These are phyloP conservation scores for Talaromyces sp. DNA, from an alignment of 2,329 filamentous ascomycete species.

Conservation along the genomic window DNA sequence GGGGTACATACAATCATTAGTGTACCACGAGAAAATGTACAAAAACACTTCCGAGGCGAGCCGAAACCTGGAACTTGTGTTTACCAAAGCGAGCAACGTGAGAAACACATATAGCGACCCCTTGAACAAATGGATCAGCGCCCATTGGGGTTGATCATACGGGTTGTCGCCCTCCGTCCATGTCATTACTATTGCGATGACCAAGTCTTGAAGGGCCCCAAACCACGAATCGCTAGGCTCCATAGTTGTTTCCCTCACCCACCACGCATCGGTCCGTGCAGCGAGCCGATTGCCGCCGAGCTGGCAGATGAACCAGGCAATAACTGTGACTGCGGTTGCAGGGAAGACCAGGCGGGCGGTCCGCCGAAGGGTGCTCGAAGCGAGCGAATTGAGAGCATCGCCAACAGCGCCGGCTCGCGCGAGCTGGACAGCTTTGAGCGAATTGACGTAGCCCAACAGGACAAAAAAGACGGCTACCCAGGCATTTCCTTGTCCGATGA, in stretches of 20 bases:
- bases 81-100: conserved; percentile 47
- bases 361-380: conserved; percentile 54
- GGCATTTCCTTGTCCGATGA: conserved; percentile 56
- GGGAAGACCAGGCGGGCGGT: conserved; percentile 56
- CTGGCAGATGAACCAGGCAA: conserved; percentile 53
- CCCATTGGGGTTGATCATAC: conserved; percentile 58
- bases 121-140: conserved; percentile 49
- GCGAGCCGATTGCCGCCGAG: conserved; percentile 54
- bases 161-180: conserved; percentile 48
- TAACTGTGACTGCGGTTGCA: conserved; percentile 48
- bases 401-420: conserved; percentile 51
- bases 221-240: conserved; percentile 35
- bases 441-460: conserved; percentile 60
- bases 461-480: conserved; percentile 64
- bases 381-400: conserved; percentile 49
- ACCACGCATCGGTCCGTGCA: conserved; percentile 54
- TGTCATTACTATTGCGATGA: conserved; percentile 44
- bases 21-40: conserved; percentile 41
- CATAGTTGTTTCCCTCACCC: conserved; percentile 50
- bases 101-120: conserved; percentile 53
- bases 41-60: conserved; percentile 44
- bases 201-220: conserved; percentile 40
- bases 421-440: conserved; percentile 55
- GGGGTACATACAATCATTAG: not conserved
- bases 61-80: conserved; percentile 46